Base-by-base conservation (phyloP, 1,139 yeast genomes). In the Magnusiomyces suaveolens region DNA sequence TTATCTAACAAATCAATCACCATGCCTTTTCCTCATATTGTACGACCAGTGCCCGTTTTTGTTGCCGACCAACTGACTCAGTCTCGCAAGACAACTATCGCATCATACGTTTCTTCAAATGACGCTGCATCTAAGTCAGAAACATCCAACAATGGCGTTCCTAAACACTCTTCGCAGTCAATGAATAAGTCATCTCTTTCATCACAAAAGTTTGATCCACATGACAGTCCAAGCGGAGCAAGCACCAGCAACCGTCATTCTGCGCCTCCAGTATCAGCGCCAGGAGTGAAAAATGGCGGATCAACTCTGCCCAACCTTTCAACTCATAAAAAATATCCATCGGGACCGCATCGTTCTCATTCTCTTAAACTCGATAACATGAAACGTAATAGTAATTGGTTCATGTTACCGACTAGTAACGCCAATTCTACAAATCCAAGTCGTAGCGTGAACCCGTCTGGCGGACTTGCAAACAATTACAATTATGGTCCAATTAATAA, bases 21-120 rank as follows among this genome's bases (percentile, higher is more conserved):
- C 8, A 21, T 21, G 23, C 3, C 44, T 41, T 41, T 41, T 41
- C 44, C 44, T 20, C 44, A 41, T 16, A 26, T 49, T 24, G 51
- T 39, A 3, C 46, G 51, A 16, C 51, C 51, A 1, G 38, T 49
- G 16, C 51, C 51, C n/a, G 51, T 49, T 3, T 49, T 49, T 41
- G 51, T 49, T 2, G 38, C 51, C 16, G 51, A 49, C 18, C 51
- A 39, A n/a, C 33, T 33, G 10, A 41, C 24, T 2, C 46, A 25
- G 10, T 49, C 51, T 16, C 23, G 38, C 8, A 39, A 49, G 29
- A 49, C 51, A 6, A 25, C 51, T 1, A 2, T 49, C 1, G 51
- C 51, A n/a, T 41, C 46, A 3, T 32, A 36, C 18, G 25, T 29
- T 18, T 18, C 44, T 18, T 4, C 41, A 29, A 6, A 29, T 12